Percentiles rank a stretch among this genome's conserved stretches.
Conservation (phyloP, 164 flowering plant genomes). For the Liriodendron chinense region DNA sequence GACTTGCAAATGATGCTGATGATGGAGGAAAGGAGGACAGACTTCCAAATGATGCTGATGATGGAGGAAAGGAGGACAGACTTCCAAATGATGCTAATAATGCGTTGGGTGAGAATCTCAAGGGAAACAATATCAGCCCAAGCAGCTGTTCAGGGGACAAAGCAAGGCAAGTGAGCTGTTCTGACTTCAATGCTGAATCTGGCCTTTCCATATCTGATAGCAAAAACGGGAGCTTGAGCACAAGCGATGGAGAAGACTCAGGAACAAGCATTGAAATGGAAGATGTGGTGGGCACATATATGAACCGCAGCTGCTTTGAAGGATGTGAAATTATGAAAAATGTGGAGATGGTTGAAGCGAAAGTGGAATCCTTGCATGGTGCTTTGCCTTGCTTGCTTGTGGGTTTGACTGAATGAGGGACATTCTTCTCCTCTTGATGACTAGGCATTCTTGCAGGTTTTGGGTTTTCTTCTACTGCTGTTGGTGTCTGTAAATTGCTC, state of each 20-base stretch:
- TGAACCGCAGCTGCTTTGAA: constrained; percentile 9
- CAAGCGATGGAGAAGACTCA: constrained; percentile 42
- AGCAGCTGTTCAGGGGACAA: constrained; percentile 16
- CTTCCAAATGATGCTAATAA: constrained; percentile 1
- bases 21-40: constrained; percentile 15
- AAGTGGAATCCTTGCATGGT: constrained; percentile 14
- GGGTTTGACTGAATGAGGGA: constrained; percentile 10
- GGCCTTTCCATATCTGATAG: constrained; percentile 40
- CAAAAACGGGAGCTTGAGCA: constrained; percentile 37
- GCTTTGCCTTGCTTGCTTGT: constrained; percentile 14
- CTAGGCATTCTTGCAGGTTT: constrained; percentile 12
- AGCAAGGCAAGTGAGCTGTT: neutral
- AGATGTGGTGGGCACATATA: constrained; percentile 9
- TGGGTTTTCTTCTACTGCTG: constrained; percentile 18
- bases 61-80: constrained; percentile 26
- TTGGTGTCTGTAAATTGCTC: constrained; percentile 34
- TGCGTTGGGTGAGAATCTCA: constrained; percentile 14
- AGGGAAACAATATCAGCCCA: constrained; percentile 24
- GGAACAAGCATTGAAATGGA: constrained; percentile 17
- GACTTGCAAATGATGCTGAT: constrained; percentile 1
- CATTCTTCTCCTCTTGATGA: neutral
- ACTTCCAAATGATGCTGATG: constrained; percentile 12
- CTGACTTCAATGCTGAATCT: constrained; percentile 31
- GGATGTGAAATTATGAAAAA: constrained; percentile 18
- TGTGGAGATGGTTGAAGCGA: constrained; percentile 34